These are phyloP conservation scores for Aspergillus phoenicis DNA, from an alignment of 2,329 filamentous ascomycete genomes.

Conservation along the genomic window DNA sequence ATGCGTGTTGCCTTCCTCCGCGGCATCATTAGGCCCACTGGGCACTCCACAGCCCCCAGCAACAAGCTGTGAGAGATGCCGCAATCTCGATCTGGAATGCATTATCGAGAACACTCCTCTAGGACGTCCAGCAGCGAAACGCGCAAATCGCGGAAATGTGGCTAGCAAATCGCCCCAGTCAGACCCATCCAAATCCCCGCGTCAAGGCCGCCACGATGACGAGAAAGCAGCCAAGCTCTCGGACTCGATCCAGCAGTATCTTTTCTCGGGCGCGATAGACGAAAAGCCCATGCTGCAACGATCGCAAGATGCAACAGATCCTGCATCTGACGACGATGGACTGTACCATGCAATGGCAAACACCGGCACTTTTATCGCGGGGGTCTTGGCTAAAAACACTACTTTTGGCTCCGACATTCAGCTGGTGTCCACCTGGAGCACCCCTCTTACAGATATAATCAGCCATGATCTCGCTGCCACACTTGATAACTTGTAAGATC, in stretches of 20 bases:
- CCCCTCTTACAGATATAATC: conserved; percentile 8
- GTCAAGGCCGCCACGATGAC: background rate
- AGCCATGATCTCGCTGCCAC: background rate
- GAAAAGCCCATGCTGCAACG: background rate
- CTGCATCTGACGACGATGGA: background rate
- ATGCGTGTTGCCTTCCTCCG: conserved; percentile 18
- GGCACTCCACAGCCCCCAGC: conserved; percentile 13
- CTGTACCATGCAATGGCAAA: conserved; percentile 16
- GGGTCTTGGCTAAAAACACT: conserved; percentile 13
- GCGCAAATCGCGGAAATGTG: background rate
- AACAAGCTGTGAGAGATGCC: conserved; percentile 21
- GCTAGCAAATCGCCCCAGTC: background rate
- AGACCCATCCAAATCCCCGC: background rate
- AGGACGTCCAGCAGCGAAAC: conserved; percentile 18
- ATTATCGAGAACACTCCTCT: conserved; percentile 20
- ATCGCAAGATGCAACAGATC: background rate
- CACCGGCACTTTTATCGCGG: conserved; percentile 12
- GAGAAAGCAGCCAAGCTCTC: background rate
- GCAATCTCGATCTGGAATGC: conserved; percentile 19
- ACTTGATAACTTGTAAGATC: background rate
- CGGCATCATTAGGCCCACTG: conserved; percentile 1
- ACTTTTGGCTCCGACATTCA: conserved; percentile 12
- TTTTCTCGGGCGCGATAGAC: background rate
- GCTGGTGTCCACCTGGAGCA: conserved; percentile 1
- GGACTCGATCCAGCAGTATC: background rate